Conservation (phyloP, 2,329 filamentous ascomycete genomes). For the Bipolaris zeicola region DNA sequence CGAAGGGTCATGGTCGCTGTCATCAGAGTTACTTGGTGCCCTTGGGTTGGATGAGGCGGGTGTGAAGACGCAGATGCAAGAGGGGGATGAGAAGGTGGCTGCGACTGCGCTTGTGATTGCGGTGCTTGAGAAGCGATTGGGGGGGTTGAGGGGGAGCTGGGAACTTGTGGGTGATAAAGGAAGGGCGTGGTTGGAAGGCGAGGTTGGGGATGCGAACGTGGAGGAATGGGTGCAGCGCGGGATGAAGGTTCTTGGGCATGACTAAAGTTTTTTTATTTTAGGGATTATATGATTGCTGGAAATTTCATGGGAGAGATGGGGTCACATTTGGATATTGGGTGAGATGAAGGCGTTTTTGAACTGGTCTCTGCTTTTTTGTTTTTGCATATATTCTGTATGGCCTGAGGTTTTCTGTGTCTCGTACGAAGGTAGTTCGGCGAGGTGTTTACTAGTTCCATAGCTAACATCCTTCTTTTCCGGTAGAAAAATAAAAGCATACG, state of each 20-base stretch:
- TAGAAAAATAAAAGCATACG: too few species aligned
- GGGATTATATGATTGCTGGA: neutral
- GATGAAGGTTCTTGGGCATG: neutral
- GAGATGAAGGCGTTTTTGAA: too few species aligned
- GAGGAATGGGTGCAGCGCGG: neutral
- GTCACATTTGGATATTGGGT: too few species aligned
- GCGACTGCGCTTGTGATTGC: constrained; percentile 54
- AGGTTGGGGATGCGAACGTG: neutral
- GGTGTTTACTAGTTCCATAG: too few species aligned
- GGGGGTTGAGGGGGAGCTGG: constrained; percentile 61
- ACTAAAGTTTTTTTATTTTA: neutral
- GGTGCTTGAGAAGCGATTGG: constrained; percentile 56
- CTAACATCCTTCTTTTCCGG: too few species aligned
- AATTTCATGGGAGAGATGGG: too few species aligned
- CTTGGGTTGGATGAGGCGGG: constrained; percentile 1
- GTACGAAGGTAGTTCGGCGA: too few species aligned
- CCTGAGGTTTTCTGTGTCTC: too few species aligned
- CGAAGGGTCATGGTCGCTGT: constrained; percentile 58
- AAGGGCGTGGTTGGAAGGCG: constrained; percentile 46
- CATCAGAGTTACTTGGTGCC: constrained; percentile 6
- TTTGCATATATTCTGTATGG: too few species aligned
- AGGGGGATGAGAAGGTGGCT: constrained; percentile 23
- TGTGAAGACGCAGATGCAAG: neutral
- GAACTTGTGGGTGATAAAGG: constrained; percentile 69
- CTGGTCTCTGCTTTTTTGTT: too few species aligned